Evolutionary conservation across 2,329 filamentous ascomycete genomes (phyloP), one percentile per base, ranked within the genome.

Genomic region (Neopestalotiopsis sp.): DNA sequence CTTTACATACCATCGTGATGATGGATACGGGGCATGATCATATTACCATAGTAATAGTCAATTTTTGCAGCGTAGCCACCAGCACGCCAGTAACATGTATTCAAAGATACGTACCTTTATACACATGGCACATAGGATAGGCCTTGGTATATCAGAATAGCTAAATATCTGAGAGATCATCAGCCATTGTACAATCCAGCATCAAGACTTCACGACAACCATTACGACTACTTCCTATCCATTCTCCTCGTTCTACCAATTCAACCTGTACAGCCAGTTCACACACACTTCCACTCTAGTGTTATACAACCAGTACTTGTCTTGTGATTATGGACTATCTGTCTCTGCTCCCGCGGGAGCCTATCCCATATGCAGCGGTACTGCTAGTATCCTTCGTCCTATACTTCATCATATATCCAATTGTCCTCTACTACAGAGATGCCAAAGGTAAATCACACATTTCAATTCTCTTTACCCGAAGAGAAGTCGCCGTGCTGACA

Each of bases 341-440:
- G 5, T 52, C 59, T 34, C 3, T 20, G 10, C 14, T 34, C n/a
- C 32, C 30, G 12, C 59, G 59, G 32, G 59, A 61, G 32, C n/a
- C 59, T 40, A 12, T 61, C n/a, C 70, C 70, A 34, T 71, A 71
- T 12, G 70, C 60, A 28, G 68, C 65, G 30, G 66, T 57, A 30
- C 38, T 71, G 45, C 17, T 70, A 12, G 28, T 64, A 32, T 42
- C 63, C 30, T 49, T 68, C 5, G 1, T 81, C 30, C 13, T 74
- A 58, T 83, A 81, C 69, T 81, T 83, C 58, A 63, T 84, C 28
- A 42, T 83, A 34, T 79, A 78, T 60, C 83, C 83, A 1, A 65
- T 84, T 6, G 60, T 82, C 40, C 74, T 78, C 20, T 86, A 86
- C 71, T 81, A 85, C 68, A 76, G 78, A 30, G 84, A 86, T 72